phyloP scores from a whole-genome alignment of 2,329 filamentous ascomycete genomes.

The Phyllosticta paracitricarpa region DNA sequence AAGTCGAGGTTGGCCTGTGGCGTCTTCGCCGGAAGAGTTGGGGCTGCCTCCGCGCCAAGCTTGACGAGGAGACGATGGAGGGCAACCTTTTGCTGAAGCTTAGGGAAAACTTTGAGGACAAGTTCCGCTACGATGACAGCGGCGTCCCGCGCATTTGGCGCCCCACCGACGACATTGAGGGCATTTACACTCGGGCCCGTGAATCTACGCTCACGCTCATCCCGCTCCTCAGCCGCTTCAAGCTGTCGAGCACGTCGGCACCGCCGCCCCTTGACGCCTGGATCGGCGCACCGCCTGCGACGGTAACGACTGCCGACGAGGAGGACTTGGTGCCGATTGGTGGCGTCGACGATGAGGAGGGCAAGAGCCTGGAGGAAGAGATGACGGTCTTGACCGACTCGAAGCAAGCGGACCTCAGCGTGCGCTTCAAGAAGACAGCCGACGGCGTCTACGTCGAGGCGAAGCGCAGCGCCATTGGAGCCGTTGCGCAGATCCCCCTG shows the following conservation, averaged over 20 bases:
- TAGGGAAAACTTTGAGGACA: slow-evolving; percentile 97
- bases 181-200: slow-evolving; percentile 80
- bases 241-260: slow-evolving; percentile 60
- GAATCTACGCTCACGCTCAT: slow-evolving; percentile 89
- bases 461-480: slow-evolving; percentile 91
- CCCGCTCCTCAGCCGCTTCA: slow-evolving; percentile 77
- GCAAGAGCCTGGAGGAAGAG: slow-evolving; percentile 90
- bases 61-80: slow-evolving; percentile 97
- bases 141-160: slow-evolving; percentile 96
- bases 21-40: slow-evolving; percentile 87
- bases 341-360: slow-evolving; percentile 88
- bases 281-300: slow-evolving; percentile 67
- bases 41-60: slow-evolving; percentile 78
- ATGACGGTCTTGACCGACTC: slow-evolving; percentile 87
- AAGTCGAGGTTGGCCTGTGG: slow-evolving; percentile 90
- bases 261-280: slow-evolving; percentile 76
- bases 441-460: slow-evolving; percentile 97
- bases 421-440: slow-evolving; percentile 95
- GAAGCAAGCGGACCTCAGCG: slow-evolving; percentile 82
- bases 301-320: slow-evolving; percentile 72
- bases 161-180: slow-evolving; percentile 93
- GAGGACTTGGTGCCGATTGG: slow-evolving; percentile 84
- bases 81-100: slow-evolving; percentile 92
- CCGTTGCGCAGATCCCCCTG: slow-evolving; percentile 83
- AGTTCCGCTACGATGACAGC: slow-evolving; percentile 93